A percentile compares a stretch with the other conserved stretches of the same genome.
Conservation (phyloP, 2,329 filamentous ascomycete genomes). For the Magnaporthiopsis rhizophila region DNA sequence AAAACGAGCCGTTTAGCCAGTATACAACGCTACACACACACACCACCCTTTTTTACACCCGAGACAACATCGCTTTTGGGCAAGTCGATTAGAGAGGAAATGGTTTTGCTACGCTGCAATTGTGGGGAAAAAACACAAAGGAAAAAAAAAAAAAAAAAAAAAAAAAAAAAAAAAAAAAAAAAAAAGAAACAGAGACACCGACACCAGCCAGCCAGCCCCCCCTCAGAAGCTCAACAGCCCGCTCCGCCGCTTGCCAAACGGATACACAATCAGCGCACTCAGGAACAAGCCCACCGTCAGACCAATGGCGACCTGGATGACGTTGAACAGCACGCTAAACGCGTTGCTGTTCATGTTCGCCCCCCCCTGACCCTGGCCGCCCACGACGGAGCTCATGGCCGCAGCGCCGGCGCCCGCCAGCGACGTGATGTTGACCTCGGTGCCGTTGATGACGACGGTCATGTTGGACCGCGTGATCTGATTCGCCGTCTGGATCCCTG, state of each 20-base stretch:
- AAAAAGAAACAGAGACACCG: neutral
- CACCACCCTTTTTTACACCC: no score
- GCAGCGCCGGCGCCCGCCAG: conserved; percentile 1
- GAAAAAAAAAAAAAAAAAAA: no score
- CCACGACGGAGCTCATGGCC: neutral
- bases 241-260: conserved; percentile 28
- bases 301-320: conserved; percentile 52
- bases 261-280: conserved; percentile 45
- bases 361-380: neutral
- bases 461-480: conserved; percentile 31
- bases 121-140: no score
- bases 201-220: no score
- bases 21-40: no score
- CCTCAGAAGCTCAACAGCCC: conserved; percentile 8
- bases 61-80: no score
- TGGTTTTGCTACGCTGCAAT: no score
- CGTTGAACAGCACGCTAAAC: conserved; percentile 45
- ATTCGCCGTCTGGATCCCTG: conserved; percentile 49
- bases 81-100: no score
- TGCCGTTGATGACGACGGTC: conserved; percentile 1
- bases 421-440: conserved; percentile 4
- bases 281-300: conserved; percentile 51
- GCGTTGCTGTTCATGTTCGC: neutral
- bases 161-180: no score
- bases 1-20: no score